phyloP scores from a whole-genome alignment of 352 stramenopile genomes.

The Peronospora destructor region DNA sequence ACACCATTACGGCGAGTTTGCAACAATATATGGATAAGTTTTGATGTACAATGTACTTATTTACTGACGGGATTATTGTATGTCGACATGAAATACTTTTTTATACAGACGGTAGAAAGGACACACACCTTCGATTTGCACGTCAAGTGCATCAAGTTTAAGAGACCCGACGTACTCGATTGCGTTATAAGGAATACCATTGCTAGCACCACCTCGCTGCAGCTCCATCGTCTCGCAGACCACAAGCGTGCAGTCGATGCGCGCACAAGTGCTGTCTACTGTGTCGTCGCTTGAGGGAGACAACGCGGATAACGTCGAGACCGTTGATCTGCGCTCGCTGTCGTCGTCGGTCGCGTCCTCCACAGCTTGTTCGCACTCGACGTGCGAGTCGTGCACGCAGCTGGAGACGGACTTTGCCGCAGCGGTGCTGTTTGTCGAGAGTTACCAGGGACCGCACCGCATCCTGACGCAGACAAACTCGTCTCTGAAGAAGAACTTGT shows the following conservation, averaged over 20 bases:
- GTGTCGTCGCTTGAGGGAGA: conserved; percentile 20
- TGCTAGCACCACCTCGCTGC: conserved; percentile 33
- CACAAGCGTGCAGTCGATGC: conserved; percentile 33
- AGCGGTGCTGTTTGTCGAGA: conserved; percentile 74
- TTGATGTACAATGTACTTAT: background rate
- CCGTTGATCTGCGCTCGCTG: conserved; percentile 27
- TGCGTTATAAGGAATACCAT: conserved; percentile 28
- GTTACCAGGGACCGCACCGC: conserved; percentile 70
- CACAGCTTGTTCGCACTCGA: conserved; percentile 25
- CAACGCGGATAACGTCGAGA: conserved; percentile 39
- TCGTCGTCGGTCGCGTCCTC: conserved; percentile 24
- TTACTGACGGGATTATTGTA: no score
- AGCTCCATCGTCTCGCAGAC: conserved; percentile 41
- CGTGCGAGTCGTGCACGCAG: conserved; percentile 44
- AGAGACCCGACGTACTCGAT: background rate
- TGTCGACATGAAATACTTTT: no score
- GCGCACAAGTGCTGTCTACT: conserved; percentile 38
- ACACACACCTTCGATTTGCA: background rate
- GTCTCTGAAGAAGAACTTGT: conserved; percentile 70
- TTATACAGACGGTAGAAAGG: background rate
- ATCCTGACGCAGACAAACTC: conserved; percentile 70
- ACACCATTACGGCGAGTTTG: conserved; percentile 23
- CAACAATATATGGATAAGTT: no score
- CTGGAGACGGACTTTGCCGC: conserved; percentile 68
- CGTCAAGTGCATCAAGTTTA: background rate